Percentiles rank a stretch among this genome's conserved stretches.
Evolutionary conservation across 1,284 basidiomycete species (phyloP).

Genomic region (Peniophora sp.): DNA sequence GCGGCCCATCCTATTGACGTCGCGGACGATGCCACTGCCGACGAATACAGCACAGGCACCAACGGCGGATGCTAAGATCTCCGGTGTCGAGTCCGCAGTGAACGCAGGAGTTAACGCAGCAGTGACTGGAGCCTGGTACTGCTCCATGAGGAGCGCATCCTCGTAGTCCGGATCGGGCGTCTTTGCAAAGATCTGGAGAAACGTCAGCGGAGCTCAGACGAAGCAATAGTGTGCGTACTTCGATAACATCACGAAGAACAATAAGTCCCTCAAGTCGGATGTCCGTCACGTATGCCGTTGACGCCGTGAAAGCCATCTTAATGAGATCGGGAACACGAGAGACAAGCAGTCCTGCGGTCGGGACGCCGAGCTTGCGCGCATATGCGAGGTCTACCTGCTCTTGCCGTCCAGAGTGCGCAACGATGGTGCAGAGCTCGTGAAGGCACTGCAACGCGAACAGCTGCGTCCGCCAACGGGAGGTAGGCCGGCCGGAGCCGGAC

Average conservation of each 20-base stretch:
- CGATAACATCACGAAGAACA: constrained; percentile 88
- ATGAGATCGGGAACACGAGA: constrained; percentile 89
- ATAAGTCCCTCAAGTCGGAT: constrained; percentile 91
- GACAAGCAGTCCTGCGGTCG: constrained; percentile 51
- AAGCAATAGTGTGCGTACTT: constrained; percentile 40
- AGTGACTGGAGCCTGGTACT: constrained; percentile 97
- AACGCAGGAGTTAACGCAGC: constrained; percentile 98
- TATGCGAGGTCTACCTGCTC: constrained; percentile 79
- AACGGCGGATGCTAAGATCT: constrained; percentile 89
- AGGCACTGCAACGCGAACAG: constrained; percentile 91
- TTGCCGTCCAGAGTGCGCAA: constrained; percentile 62
- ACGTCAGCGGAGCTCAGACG: constrained; percentile 4
- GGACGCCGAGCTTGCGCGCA: constrained; percentile 30
- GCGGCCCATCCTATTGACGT: constrained; percentile 86
- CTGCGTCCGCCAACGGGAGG: constrained; percentile 94
- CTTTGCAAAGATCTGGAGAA: constrained; percentile 66
- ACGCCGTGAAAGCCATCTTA: constrained; percentile 96
- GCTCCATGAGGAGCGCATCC: constrained; percentile 87
- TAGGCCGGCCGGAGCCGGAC: constrained; percentile 34
- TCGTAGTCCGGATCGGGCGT: constrained; percentile 92
- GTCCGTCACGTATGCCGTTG: constrained; percentile 91
- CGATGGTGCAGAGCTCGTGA: constrained; percentile 81
- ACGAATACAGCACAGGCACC: constrained; percentile 95
- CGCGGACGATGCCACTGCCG: constrained; percentile 91
- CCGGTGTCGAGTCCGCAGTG: constrained; percentile 89